These are phyloP conservation scores for Terfezia boudieri DNA, from an alignment of 495 filamentous ascomycete species.

Conservation along the genomic window DNA sequence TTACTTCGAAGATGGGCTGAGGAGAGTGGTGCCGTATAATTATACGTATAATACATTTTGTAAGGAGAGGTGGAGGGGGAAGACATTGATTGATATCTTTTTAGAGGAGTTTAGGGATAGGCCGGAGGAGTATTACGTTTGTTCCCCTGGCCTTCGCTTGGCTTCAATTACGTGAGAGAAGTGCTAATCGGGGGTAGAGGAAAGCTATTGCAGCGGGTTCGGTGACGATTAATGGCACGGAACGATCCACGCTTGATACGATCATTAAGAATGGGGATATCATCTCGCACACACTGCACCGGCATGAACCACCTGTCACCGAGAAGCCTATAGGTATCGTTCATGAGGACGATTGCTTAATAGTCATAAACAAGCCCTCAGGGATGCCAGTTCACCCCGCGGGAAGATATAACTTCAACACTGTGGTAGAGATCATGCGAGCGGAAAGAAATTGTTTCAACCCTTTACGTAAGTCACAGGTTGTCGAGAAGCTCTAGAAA, in stretches of 20 bases:
- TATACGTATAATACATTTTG: conserved; percentile 88
- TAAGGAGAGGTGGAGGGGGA: conserved; percentile 71
- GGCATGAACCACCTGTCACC: conserved; percentile 84
- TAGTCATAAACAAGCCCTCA: conserved; percentile 91
- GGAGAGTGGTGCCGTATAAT: conserved; percentile 69
- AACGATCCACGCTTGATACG: conserved; percentile 27
- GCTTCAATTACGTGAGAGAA: neutral
- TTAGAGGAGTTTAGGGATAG: conserved; percentile 69
- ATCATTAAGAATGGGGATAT: conserved; percentile 59
- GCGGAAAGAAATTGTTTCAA: conserved; percentile 49
- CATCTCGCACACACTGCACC: conserved; percentile 80
- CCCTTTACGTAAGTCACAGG: conserved; percentile 29
- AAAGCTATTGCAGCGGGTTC: conserved; percentile 57
- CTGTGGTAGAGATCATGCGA: conserved; percentile 78
- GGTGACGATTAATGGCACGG: conserved; percentile 50
- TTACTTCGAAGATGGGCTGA: conserved; percentile 54
- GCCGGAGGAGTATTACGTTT: conserved; percentile 64
- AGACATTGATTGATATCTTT: conserved; percentile 58
- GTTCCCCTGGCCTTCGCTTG: neutral
- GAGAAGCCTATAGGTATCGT: conserved; percentile 57
- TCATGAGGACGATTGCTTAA: conserved; percentile 72
- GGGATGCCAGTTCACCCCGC: conserved; percentile 88
- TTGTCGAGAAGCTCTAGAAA: neutral
- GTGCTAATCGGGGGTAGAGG: conserved; percentile 24
- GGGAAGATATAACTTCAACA: conserved; percentile 87